Conservation (phyloP, 805 yeast genomes). For the Spathaspora sp. region DNA sequence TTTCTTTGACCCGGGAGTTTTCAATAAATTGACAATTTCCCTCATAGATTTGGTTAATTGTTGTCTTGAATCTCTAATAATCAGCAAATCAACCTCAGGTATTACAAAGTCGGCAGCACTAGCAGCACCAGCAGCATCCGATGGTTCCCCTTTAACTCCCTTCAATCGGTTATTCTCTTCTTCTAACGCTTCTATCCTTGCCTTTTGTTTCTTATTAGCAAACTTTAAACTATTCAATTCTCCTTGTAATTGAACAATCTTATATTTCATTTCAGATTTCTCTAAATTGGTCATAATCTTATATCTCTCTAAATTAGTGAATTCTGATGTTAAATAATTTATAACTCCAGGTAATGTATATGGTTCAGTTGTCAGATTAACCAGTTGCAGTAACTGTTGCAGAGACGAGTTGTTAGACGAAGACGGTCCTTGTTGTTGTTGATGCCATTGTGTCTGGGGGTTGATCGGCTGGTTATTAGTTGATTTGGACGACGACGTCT, state of each 20-base stretch:
- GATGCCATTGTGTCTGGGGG: conserved; percentile 12
- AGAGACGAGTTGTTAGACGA: conserved; percentile 6
- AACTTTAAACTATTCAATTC: conserved; percentile 45
- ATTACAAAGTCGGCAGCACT: conserved; percentile 6
- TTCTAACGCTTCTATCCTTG: conserved; percentile 38
- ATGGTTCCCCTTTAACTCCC: background rate
- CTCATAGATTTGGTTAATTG: conserved; percentile 34
- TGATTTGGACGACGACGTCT: background rate
- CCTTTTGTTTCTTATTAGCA: conserved; percentile 38
- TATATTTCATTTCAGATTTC: conserved; percentile 48
- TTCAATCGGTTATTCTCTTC: conserved; percentile 14
- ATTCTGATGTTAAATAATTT: conserved; percentile 56
- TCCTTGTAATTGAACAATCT: conserved; percentile 49
- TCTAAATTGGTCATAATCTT: conserved; percentile 53
- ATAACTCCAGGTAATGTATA: conserved; percentile 58
- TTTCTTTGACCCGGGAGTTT: conserved; percentile 21
- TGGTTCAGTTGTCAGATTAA: conserved; percentile 4
- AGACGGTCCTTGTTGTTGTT: conserved; percentile 6
- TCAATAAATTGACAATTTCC: conserved; percentile 29
- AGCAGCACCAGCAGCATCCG: background rate
- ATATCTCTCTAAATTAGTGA: conserved; percentile 40
- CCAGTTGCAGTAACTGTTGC: conserved; percentile 7
- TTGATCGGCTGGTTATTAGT: background rate
- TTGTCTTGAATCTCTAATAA: conserved; percentile 27
- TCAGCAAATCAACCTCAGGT: conserved; percentile 32